Percentiles rank a stretch among this genome's conserved stretches.
Evolutionary conservation across 169 alveolate genomes (phyloP).

Genomic region (Cryptosporidium felis): DNA sequence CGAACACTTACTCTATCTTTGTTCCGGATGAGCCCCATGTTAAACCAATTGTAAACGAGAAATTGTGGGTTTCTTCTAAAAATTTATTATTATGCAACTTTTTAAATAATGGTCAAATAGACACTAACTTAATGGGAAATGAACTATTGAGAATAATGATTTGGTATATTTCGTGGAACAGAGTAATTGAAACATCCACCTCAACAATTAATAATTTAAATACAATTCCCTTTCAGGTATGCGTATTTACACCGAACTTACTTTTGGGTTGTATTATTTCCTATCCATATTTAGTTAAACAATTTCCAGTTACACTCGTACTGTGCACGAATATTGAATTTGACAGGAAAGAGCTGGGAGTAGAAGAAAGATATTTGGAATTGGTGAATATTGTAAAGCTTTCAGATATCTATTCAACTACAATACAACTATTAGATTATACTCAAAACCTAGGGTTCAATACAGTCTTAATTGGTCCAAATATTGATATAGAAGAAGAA

Average conservation of each 20-base stretch:
- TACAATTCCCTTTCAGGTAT: slow-evolving; percentile 32
- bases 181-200: neutral
- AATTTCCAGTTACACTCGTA: slow-evolving; percentile 18
- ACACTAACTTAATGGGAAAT: neutral
- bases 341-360: neutral
- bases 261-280: slow-evolving; percentile 7
- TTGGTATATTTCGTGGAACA: slow-evolving; percentile 64
- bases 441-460: slow-evolving; percentile 37
- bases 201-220: neutral
- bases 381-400: neutral
- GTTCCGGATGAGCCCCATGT: slow-evolving; percentile 47
- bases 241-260: slow-evolving; percentile 10
- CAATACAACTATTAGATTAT: neutral
- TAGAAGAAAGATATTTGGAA: neutral
- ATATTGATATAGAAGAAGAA: neutral
- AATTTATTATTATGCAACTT: neutral
- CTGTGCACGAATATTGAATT: neutral
- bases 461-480: slow-evolving; percentile 16
- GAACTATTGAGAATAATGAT: slow-evolving; percentile 11
- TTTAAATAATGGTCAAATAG: neutral
- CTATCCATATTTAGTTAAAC: slow-evolving; percentile 29
- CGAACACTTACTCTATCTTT: neutral
- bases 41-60: slow-evolving; percentile 21
- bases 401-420: slow-evolving; percentile 12
- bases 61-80: slow-evolving; percentile 61